phyloP scores from a whole-genome alignment of 164 flowering plant genomes.

The Vitis vinifera region DNA sequence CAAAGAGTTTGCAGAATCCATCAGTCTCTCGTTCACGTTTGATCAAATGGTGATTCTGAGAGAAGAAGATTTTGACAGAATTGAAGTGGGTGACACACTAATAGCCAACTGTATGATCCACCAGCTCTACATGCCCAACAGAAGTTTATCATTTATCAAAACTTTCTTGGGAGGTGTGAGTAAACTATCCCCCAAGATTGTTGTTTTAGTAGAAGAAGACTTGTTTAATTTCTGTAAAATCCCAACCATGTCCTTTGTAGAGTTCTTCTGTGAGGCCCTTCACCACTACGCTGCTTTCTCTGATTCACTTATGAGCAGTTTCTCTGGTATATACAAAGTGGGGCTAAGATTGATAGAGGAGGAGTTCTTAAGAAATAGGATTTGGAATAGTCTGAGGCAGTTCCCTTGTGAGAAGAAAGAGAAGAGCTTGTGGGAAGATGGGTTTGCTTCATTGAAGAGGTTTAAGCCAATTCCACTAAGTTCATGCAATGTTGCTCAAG shows the following conservation, averaged over 20 bases:
- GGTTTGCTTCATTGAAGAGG: conserved; percentile 16
- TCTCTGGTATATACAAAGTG: conserved; percentile 8
- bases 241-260: conserved; percentile 28
- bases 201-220: conserved; percentile 37
- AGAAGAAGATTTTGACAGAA: conserved; percentile 24
- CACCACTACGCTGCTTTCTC: conserved; percentile 33
- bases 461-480: conserved; percentile 31
- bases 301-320: conserved; percentile 28
- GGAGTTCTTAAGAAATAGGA: conserved; percentile 23
- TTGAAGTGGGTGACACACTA: conserved; percentile 15
- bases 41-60: conserved; percentile 19
- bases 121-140: conserved; percentile 26
- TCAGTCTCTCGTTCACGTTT: conserved; percentile 25
- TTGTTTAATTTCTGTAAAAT: conserved; percentile 20
- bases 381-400: conserved; percentile 22
- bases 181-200: conserved; percentile 26
- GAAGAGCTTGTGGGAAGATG: conserved; percentile 18
- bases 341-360: conserved; percentile 23
- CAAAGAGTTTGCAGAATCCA: conserved; percentile 36
- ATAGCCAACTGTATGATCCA: conserved; percentile 39
- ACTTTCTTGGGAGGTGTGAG: conserved; percentile 27
- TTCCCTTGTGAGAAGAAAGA: conserved; percentile 14
- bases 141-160: conserved; percentile 15
- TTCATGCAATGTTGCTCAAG: conserved; percentile 30
- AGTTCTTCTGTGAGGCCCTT: conserved; percentile 38